These are phyloP conservation scores for Cadophora sp. DNA, from an alignment of 2,329 filamentous ascomycete genomes.

Conservation along the genomic window DNA sequence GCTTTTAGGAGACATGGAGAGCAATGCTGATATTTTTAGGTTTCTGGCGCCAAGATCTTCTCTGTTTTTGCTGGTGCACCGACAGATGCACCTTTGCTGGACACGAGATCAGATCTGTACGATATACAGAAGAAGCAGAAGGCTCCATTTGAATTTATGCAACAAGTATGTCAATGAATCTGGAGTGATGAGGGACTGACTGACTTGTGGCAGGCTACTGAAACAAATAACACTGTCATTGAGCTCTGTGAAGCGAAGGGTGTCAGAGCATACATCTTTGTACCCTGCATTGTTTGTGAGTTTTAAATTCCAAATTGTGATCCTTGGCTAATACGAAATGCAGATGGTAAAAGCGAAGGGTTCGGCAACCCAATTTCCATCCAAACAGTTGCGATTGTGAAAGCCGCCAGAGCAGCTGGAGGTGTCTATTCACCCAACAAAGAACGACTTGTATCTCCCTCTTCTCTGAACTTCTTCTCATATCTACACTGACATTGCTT, in stretches of 20 bases:
- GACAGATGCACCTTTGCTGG: background rate
- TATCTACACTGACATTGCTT: background rate
- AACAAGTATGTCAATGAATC: background rate
- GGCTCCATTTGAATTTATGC: background rate
- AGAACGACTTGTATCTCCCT: background rate
- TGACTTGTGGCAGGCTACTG: background rate
- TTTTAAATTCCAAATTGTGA: background rate
- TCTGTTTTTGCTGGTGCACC: background rate
- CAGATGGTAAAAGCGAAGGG: slow-evolving; percentile 2
- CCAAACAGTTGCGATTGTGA: slow-evolving; percentile 6
- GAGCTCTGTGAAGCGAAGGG: slow-evolving; percentile 1
- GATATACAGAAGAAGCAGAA: slow-evolving; percentile 4
- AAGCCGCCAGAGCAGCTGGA: slow-evolving; percentile 7
- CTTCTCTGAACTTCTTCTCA: no score
- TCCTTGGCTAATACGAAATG: background rate
- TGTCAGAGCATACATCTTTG: background rate
- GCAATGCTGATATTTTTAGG: background rate
- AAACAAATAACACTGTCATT: slow-evolving; percentile 1
- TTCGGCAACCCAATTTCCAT: slow-evolving; percentile 8
- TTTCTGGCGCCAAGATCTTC: slow-evolving; percentile 12
- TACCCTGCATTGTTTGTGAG: slow-evolving; percentile 4
- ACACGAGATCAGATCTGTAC: slow-evolving; percentile 2
- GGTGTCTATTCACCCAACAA: slow-evolving; percentile 1
- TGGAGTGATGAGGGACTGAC: background rate
- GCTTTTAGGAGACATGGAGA: no score